A percentile compares a stretch with the other conserved stretches of the same genome.
phyloP scores from a whole-genome alignment of 768 basidiomycete genomes.

The Coprinellus micaceus region DNA sequence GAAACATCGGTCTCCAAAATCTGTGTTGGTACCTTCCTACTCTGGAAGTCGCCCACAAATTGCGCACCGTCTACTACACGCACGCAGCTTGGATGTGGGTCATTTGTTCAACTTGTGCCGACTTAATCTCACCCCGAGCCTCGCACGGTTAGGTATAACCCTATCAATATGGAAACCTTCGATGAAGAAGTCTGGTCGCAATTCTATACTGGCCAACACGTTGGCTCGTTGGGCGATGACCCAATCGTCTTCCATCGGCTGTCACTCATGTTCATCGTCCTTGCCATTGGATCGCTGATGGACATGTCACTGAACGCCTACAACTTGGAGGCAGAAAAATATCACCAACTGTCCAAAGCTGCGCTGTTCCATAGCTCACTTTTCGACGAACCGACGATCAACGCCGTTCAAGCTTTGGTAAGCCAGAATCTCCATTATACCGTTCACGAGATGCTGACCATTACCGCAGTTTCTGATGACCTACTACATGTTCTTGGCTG shows the following conservation, averaged over 20 bases:
- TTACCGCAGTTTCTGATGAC: slow-evolving; percentile 59
- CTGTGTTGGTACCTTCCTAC: slow-evolving; percentile 72
- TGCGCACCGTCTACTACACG: slow-evolving; percentile 58
- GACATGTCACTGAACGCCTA: slow-evolving; percentile 54
- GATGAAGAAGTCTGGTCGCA: slow-evolving; percentile 55
- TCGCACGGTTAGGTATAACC: slow-evolving; percentile 53
- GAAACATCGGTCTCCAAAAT: slow-evolving; percentile 48
- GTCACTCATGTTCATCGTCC: slow-evolving; percentile 60
- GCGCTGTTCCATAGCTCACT: slow-evolving; percentile 61
- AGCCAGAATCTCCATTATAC: slow-evolving; percentile 18
- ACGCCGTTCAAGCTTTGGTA: slow-evolving; percentile 65
- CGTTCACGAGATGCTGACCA: background rate
- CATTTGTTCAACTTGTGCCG: background rate
- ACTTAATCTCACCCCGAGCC: background rate
- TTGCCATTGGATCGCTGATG: slow-evolving; percentile 65
- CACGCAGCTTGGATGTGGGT: slow-evolving; percentile 68
- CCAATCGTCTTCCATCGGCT: slow-evolving; percentile 56
- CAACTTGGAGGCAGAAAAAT: slow-evolving; percentile 66
- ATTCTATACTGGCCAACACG: slow-evolving; percentile 52
- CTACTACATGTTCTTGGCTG: slow-evolving; percentile 64
- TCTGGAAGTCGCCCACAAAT: slow-evolving; percentile 53
- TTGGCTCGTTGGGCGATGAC: slow-evolving; percentile 44
- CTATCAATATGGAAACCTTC: slow-evolving; percentile 57
- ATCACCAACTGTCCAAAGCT: slow-evolving; percentile 63
- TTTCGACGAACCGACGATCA: slow-evolving; percentile 65